These are phyloP conservation scores for Malus hybrid DNA, from an alignment of 331 rosid genomes.

Conservation along the genomic window DNA sequence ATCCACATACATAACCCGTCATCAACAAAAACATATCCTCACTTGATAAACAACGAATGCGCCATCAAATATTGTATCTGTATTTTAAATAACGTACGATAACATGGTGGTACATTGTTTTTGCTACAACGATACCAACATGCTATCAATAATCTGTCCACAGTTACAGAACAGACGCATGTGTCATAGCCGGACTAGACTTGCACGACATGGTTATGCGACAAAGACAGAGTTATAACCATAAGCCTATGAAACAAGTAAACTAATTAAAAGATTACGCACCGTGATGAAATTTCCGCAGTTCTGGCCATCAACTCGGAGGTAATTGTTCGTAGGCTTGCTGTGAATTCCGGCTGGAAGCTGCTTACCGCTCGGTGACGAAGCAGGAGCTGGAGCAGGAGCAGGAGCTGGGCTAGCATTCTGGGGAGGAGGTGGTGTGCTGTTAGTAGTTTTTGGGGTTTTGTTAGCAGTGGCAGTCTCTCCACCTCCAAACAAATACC, in stretches of 20 bases:
- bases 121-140: not conserved
- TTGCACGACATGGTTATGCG: not conserved
- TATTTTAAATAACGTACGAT: too few species aligned
- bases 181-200: not conserved
- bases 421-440: not conserved
- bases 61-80: too few species aligned
- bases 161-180: not conserved
- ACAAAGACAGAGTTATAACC: not conserved
- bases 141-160: not conserved
- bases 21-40: too few species aligned
- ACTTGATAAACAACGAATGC: too few species aligned
- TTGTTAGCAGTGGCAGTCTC: slow-evolving; percentile 31
- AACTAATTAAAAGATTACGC: not conserved
- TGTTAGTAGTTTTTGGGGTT: not conserved
- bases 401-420: not conserved
- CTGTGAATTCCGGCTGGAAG: slow-evolving; percentile 36
- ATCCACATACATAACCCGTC: not conserved
- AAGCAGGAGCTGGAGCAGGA: not conserved
- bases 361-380: slow-evolving; percentile 1
- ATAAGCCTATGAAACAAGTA: not conserved
- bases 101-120: not conserved
- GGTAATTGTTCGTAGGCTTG: slow-evolving; percentile 33
- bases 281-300: slow-evolving; percentile 55
- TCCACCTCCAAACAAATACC: slow-evolving; percentile 67
- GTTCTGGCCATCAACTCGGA: slow-evolving; percentile 44